A percentile compares a stretch with the other conserved stretches of the same genome.
Evolutionary conservation across 768 basidiomycete genomes (phyloP).

Genomic region (Trametes cubensis): DNA sequence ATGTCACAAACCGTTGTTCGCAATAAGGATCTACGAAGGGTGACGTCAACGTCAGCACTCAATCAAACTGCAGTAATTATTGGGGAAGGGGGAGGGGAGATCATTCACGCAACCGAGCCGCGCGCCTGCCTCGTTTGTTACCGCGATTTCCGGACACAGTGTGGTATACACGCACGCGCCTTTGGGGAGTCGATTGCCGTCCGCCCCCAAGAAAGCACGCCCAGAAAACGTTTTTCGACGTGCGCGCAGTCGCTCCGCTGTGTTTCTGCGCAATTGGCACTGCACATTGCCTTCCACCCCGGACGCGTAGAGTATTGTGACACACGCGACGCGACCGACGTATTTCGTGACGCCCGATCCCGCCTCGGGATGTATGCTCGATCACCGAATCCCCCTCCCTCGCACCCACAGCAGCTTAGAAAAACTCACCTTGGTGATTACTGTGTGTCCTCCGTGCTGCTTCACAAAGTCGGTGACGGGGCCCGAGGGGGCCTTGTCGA

Average conservation of each 20-base stretch:
- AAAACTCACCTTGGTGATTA: constrained; percentile 86
- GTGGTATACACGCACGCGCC: not conserved
- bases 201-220: not conserved
- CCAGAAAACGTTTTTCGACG: not conserved
- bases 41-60: constrained; percentile 15
- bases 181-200: not conserved
- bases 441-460: constrained; percentile 91
- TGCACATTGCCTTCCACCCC: not conserved
- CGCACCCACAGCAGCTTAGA: not conserved
- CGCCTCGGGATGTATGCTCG: not conserved
- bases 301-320: not conserved
- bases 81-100: not conserved
- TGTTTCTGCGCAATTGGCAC: not conserved
- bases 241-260: not conserved
- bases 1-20: constrained; percentile 80
- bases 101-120: constrained; percentile 8
- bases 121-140: constrained; percentile 13
- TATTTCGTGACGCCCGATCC: not conserved
- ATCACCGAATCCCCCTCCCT: not conserved
- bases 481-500: constrained; percentile 81
- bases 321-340: constrained; percentile 1
- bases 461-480: constrained; percentile 91
- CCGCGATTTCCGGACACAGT: constrained; percentile 4
- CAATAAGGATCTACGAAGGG: constrained; percentile 83
- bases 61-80: not conserved